Base-by-base conservation (phyloP, 345 rosid species). In the Citrus cavaleriei region DNA sequence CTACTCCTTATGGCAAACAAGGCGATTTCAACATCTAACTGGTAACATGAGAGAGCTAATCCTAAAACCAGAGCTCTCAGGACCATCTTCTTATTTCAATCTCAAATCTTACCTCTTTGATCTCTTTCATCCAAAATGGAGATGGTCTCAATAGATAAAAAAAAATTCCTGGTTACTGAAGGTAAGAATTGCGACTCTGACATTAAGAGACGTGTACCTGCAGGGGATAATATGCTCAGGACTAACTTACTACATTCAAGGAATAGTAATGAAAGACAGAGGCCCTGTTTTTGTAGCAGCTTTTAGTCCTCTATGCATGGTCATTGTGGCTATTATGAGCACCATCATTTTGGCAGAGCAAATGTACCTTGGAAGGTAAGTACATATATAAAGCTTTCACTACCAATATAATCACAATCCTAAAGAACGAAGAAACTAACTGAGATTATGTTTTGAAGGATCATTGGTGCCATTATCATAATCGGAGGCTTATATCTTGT, bases 251-350 rank as follows among this genome's bases (percentile, higher is more conserved):
- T 94, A 93, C 86, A 76, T 91, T 25, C 92, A 91, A 85, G 99
- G 95, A 54, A 51, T 90, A 51, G 84, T 92, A 65, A 94, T 91
- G 97, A 87, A 88, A 77, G 92, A 90, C 6, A 89, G 91, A 83
- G 98, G 98, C 16, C 98, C 99, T 0, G 99, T 96, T 46, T 96
- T 93, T 72, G 95, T 96, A 13, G 86, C 95, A 25, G 98, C 99
- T 61, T 94, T 94, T 14, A 89, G 77, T 82, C 98, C 98, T 8
- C 80, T 96, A 0, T 72, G 92, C 83, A 92, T 91, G 98, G 88
- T 94, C 59, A 89, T 96, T 32, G 98, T 96, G 21, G 98, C 97
- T 0, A 73, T 90, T 67, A 74, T 90, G 89, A 89, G 98, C 22
- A 82, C 97, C 60, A 57, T 96, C 84, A 90, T 94, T 67, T 88